Percentiles rank a stretch among this genome's conserved stretches.
Evolutionary conservation across 2,329 filamentous ascomycete species (phyloP).

Genomic region (Fusarium newnesense): DNA sequence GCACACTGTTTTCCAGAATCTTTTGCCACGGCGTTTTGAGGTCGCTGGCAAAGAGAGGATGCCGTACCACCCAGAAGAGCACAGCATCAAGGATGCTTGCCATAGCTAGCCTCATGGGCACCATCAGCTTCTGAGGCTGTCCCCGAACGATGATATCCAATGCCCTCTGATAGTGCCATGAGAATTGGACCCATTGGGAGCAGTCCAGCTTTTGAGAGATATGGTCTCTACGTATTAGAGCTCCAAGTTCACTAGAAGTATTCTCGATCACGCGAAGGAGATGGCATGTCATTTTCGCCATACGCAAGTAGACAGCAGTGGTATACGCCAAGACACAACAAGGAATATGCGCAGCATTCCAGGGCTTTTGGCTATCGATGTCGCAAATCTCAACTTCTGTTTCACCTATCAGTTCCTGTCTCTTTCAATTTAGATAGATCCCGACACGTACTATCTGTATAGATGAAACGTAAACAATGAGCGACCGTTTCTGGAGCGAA

Average conservation of each 20-base stretch:
- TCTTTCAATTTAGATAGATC: not conserved
- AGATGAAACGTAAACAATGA: conserved; percentile 50
- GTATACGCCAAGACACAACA: conserved; percentile 49
- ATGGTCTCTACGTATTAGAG: conserved; percentile 29
- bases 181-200: conserved; percentile 36
- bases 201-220: conserved; percentile 26
- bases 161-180: conserved; percentile 44
- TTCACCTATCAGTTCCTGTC: not conserved
- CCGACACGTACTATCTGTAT: conserved; percentile 47
- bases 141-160: conserved; percentile 45
- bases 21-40: conserved; percentile 42
- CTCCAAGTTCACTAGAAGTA: conserved; percentile 40
- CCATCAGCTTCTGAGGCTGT: conserved; percentile 39
- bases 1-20: conserved; percentile 39
- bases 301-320: conserved; percentile 45
- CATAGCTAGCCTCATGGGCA: conserved; percentile 47
- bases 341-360: conserved; percentile 46
- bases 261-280: conserved; percentile 44
- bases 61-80: conserved; percentile 44
- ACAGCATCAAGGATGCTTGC: conserved; percentile 45
- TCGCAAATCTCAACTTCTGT: conserved; percentile 47
- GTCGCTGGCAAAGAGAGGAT: conserved; percentile 38
- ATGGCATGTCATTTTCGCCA: conserved; percentile 42
- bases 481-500: conserved; percentile 42
- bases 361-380: conserved; percentile 34